Evolutionary conservation across 768 basidiomycete genomes (phyloP).

Genomic region (Rhodotorula toruloides): DNA sequence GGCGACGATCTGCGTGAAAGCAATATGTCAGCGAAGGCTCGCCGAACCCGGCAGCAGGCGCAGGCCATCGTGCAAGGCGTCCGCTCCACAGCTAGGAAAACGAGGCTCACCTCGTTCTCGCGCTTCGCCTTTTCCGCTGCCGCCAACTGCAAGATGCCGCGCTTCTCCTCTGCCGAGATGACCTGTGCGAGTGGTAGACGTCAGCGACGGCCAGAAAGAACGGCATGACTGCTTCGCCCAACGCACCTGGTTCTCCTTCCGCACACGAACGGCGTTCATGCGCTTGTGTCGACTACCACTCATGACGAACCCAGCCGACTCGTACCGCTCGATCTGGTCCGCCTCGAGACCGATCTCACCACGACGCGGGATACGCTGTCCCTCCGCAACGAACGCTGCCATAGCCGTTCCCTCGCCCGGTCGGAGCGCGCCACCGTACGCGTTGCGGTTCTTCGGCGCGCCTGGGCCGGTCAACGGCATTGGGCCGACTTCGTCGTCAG

Average conservation of each 20-base stretch:
- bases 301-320: conserved; percentile 94
- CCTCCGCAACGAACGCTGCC: conserved; percentile 84
- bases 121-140: conserved; percentile 87
- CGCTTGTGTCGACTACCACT: conserved; percentile 85
- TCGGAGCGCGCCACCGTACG: conserved; percentile 78
- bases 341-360: conserved; percentile 94
- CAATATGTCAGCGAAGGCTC: no score
- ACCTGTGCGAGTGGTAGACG: conserved; percentile 50
- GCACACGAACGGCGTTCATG: conserved; percentile 98
- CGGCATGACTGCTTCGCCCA: rapidly evolving
- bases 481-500: conserved; percentile 28
- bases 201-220: neutral
- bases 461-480: conserved; percentile 21
- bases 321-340: conserved; percentile 78
- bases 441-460: conserved; percentile 3
- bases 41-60: neutral
- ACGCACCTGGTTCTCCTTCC: conserved; percentile 84
- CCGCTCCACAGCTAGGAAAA: conserved; percentile 1
- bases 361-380: conserved; percentile 92
- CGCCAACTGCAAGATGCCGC: conserved; percentile 81
- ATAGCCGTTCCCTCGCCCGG: conserved; percentile 96
- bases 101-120: conserved; percentile 55
- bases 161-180: conserved; percentile 96
- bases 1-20: conserved; percentile 25
- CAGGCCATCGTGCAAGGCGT: no score